A percentile compares a stretch with the other conserved stretches of the same genome.
phyloP scores from a whole-genome alignment of 305 asterid genomes.

The Euphrasia arctica region DNA sequence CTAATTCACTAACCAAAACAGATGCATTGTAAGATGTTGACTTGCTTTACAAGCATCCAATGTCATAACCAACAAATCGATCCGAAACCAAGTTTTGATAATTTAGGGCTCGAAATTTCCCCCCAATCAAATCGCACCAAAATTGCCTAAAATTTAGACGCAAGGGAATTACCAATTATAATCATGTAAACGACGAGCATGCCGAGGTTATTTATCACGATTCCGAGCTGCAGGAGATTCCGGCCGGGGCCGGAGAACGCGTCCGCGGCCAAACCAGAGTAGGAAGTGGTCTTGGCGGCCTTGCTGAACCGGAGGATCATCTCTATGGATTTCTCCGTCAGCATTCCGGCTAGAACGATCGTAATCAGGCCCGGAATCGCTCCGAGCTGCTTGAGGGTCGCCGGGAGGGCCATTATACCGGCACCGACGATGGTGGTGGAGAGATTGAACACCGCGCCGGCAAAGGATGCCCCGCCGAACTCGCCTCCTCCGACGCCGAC shows the following conservation, averaged over 20 bases:
- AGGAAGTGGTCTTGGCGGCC: constrained; percentile 61
- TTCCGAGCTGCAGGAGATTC: constrained; percentile 56
- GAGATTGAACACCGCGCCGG: constrained; percentile 85
- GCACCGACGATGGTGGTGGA: constrained; percentile 88
- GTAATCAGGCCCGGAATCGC: constrained; percentile 57
- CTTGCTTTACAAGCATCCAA: constrained; percentile 12
- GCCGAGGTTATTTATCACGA: constrained; percentile 69
- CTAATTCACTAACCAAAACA: constrained; percentile 19
- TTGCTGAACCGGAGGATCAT: constrained; percentile 64
- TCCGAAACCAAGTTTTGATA: neutral
- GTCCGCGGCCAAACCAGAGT: constrained; percentile 67
- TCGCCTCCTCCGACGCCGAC: constrained; percentile 30
- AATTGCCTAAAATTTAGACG: constrained; percentile 8
- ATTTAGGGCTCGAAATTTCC: constrained; percentile 5
- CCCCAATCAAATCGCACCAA: neutral
- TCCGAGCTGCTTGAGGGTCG: constrained; percentile 77
- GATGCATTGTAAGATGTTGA: constrained; percentile 23
- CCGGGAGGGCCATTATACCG: constrained; percentile 89
- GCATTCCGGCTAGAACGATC: constrained; percentile 56
- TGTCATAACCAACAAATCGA: constrained; percentile 16
- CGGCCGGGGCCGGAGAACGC: constrained; percentile 59
- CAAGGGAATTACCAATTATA: constrained; percentile 51
- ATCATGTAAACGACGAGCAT: constrained; percentile 81
- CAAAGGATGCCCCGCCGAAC: constrained; percentile 58
- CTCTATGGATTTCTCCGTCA: constrained; percentile 76